Evolutionary conservation across 768 basidiomycete genomes (phyloP).

Genomic region (Lentinula boryana): DNA sequence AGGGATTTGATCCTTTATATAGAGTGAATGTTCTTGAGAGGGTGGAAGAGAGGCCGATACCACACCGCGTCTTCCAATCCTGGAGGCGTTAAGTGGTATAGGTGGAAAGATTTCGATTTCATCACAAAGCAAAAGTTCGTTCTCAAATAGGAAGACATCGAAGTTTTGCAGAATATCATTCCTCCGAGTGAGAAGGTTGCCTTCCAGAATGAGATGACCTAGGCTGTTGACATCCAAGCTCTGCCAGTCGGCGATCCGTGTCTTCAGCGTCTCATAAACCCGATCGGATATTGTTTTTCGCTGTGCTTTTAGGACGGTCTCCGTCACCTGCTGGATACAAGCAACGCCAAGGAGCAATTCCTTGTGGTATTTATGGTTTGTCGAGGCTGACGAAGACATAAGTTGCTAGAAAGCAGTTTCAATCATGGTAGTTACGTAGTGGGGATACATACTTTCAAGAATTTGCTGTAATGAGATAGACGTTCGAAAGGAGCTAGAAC

Average conservation of each 20-base stretch:
- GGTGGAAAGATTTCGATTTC: neutral
- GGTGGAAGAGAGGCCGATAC: neutral
- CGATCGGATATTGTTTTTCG: neutral
- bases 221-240: neutral
- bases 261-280: neutral
- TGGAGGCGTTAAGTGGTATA: neutral
- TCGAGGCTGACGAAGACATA: neutral
- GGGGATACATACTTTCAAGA: neutral
- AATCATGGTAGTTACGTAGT: neutral
- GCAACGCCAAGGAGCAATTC: neutral
- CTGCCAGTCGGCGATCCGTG: conserved; percentile 1
- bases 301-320: neutral
- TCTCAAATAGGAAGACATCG: conserved; percentile 4
- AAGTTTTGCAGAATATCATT: neutral
- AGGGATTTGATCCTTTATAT: conserved; percentile 1
- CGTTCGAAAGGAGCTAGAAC: neutral
- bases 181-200: neutral
- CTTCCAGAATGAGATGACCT: neutral
- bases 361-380: neutral
- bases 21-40: neutral
- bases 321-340: neutral
- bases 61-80: neutral
- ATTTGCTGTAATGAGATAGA: neutral
- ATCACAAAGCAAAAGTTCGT: conserved; percentile 1
- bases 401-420: neutral